Percentiles rank a stretch among this genome's conserved stretches.
Evolutionary conservation across 1,284 basidiomycete genomes (phyloP).

Genomic region (Chondrostereum purpureum): DNA sequence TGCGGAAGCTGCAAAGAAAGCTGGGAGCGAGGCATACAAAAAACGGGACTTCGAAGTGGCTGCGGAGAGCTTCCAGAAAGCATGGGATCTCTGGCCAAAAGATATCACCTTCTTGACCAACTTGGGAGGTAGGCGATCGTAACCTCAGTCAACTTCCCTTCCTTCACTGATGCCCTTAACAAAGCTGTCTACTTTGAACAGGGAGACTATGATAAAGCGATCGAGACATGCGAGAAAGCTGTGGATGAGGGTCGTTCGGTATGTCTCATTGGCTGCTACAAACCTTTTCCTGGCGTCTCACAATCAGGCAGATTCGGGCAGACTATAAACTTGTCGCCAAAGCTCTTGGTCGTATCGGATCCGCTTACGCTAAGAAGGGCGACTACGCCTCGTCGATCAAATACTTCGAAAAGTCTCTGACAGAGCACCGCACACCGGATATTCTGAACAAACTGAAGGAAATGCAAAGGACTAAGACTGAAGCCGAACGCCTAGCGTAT

Average conservation of each 20-base stretch:
- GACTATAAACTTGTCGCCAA: slow-evolving; percentile 82
- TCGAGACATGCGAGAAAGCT: slow-evolving; percentile 91
- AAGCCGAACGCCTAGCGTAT: slow-evolving; percentile 79
- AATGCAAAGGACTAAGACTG: slow-evolving; percentile 74
- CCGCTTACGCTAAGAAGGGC: slow-evolving; percentile 77
- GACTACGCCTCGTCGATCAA: slow-evolving; percentile 81
- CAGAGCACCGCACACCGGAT: slow-evolving; percentile 95
- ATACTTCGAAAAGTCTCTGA: slow-evolving; percentile 86
- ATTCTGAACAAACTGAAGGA: slow-evolving; percentile 88
- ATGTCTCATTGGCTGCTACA: slow-evolving; percentile 16
- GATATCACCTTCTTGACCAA: slow-evolving; percentile 94
- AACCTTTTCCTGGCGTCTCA: neutral
- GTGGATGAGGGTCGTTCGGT: slow-evolving; percentile 87
- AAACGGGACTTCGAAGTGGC: slow-evolving; percentile 75
- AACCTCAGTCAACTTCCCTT: neutral
- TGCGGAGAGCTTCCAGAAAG: slow-evolving; percentile 69
- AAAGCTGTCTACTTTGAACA: slow-evolving; percentile 91
- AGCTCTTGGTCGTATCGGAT: slow-evolving; percentile 87
- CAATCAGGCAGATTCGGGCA: slow-evolving; percentile 51
- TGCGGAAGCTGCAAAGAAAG: slow-evolving; percentile 72
- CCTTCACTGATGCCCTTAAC: slow-evolving; percentile 5
- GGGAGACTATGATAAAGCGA: slow-evolving; percentile 85
- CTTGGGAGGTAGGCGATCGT: slow-evolving; percentile 58
- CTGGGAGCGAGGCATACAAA: slow-evolving; percentile 84
- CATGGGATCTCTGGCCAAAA: slow-evolving; percentile 92